Conservation (phyloP, 305 asterid species). For the Andrographis paniculata region DNA sequence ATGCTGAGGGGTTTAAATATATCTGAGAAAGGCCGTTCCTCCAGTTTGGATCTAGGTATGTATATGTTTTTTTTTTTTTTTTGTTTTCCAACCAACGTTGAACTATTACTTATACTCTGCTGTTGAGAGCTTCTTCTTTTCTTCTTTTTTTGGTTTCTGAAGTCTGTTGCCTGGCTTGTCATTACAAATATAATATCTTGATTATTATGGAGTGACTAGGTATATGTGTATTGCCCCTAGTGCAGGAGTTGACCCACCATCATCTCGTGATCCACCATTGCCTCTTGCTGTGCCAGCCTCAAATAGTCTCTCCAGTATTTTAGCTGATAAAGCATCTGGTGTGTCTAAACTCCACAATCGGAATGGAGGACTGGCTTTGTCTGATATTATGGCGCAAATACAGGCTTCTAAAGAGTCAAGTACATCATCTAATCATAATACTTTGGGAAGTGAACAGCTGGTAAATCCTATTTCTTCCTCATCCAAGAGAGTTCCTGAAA, state of each 20-base stretch:
- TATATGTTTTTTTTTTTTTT: slow-evolving; percentile 19
- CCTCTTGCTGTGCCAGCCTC: slow-evolving; percentile 99
- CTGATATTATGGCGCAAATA: slow-evolving; percentile 92
- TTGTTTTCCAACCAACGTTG: background rate
- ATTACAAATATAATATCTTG: background rate
- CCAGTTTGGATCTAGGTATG: slow-evolving; percentile 98
- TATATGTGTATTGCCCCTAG: slow-evolving; percentile 50
- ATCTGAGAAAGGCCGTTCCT: slow-evolving; percentile 73
- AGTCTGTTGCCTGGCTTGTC: background rate
- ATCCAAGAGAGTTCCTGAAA: slow-evolving; percentile 75
- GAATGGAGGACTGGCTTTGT: slow-evolving; percentile 78
- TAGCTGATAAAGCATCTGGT: slow-evolving; percentile 49
- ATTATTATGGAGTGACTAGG: slow-evolving; percentile 31
- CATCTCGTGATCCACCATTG: slow-evolving; percentile 98
- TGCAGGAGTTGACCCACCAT: slow-evolving; percentile 99
- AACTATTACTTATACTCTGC: background rate
- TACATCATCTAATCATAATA: slow-evolving; percentile 51
- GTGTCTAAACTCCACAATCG: slow-evolving; percentile 56
- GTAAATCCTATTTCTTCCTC: slow-evolving; percentile 56
- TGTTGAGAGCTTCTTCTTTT: no score
- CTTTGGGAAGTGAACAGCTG: slow-evolving; percentile 48
- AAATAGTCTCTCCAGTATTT: slow-evolving; percentile 50
- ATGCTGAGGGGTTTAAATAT: slow-evolving; percentile 87
- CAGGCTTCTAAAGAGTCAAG: slow-evolving; percentile 87
- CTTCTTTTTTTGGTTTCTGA: background rate